phyloP scores from a whole-genome alignment of 2,329 filamentous ascomycete genomes.

The Fusarium sp. region DNA sequence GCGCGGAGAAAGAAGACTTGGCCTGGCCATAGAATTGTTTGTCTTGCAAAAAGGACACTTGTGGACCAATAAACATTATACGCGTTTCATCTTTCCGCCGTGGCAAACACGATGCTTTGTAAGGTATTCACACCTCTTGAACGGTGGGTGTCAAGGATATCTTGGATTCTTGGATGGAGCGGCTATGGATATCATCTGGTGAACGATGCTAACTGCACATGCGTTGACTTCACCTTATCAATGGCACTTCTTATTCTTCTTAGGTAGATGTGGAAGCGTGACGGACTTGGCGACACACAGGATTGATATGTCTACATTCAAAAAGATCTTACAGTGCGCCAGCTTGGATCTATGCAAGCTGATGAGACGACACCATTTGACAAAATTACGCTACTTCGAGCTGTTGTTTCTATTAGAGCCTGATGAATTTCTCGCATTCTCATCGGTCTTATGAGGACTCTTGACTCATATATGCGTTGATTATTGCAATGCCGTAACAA shows the following conservation, averaged over 20 bases:
- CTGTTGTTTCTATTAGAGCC: not conserved
- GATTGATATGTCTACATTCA: not conserved
- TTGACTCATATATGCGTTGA: not conserved
- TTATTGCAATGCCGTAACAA: not conserved
- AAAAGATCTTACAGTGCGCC: not conserved
- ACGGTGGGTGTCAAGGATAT: not conserved
- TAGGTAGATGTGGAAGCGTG: not conserved
- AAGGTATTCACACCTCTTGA: not conserved
- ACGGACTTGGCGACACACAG: not conserved
- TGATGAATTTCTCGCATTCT: not conserved
- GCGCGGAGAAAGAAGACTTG: slow-evolving; percentile 14
- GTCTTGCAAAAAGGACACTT: slow-evolving; percentile 17
- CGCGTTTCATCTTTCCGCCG: not conserved
- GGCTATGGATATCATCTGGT: not conserved
- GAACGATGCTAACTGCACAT: not conserved
- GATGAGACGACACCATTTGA: not conserved
- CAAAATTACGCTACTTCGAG: not conserved
- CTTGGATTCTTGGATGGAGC: not conserved
- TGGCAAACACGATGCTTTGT: not conserved
- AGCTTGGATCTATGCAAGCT: not conserved
- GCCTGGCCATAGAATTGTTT: slow-evolving; percentile 15
- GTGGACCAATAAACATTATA: slow-evolving; percentile 24
- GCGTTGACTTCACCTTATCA: not conserved
- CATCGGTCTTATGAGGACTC: not conserved
- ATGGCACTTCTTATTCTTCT: not conserved